A percentile compares a stretch with the other conserved stretches of the same genome.
Conservation (phyloP, 345 rosid genomes). For the Dovyalis caffra region DNA sequence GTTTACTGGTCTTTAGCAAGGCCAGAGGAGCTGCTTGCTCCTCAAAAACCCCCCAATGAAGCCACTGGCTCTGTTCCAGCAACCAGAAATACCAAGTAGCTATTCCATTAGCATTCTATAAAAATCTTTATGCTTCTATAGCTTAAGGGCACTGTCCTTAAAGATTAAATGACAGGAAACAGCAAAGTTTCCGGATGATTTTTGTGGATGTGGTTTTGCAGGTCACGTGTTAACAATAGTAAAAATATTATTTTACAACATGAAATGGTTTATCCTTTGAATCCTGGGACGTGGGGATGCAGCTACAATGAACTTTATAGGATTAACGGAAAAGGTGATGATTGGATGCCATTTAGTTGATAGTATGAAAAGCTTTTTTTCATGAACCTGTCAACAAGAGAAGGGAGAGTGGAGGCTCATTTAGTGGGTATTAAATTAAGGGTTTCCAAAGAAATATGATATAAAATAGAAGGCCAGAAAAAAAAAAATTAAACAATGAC, state of each 20-base stretch:
- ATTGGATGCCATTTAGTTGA: background rate
- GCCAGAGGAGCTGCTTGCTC: background rate
- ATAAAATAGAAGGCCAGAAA: background rate
- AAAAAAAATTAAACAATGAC: background rate
- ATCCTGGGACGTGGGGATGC: background rate
- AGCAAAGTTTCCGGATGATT: background rate
- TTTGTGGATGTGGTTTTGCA: too few relatives aligned
- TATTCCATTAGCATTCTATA: background rate
- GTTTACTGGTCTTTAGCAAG: background rate
- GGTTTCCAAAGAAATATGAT: background rate
- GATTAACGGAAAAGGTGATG: background rate
- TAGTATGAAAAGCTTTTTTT: background rate
- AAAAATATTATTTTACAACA: background rate
- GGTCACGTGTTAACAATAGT: too few relatives aligned
- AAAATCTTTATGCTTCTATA: background rate
- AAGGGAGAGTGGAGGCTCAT: background rate
- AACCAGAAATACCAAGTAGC: background rate
- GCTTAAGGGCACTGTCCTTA: background rate
- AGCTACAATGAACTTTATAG: too few relatives aligned
- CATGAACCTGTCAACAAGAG: background rate
- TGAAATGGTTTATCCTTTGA: background rate
- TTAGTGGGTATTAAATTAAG: background rate
- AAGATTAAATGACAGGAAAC: background rate
- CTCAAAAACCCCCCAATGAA: background rate
- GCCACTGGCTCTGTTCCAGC: background rate